A percentile compares a stretch with the other conserved stretches of the same genome.
These are phyloP conservation scores for Tetrapisispora fleetii DNA, from an alignment of 805 yeast species.

Conservation along the genomic window DNA sequence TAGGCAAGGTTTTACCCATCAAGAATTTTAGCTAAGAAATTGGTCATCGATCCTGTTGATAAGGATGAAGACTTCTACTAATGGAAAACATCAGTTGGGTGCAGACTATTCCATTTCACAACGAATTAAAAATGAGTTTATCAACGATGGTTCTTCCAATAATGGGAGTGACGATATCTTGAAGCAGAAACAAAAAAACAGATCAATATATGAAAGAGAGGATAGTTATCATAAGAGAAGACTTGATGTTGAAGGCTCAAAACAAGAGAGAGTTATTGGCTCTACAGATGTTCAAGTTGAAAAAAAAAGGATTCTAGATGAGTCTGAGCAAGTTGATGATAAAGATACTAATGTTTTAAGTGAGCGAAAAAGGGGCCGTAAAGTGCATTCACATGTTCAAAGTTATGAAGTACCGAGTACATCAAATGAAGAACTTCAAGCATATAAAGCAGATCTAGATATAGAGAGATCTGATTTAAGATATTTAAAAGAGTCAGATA, in stretches of 20 bases:
- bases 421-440: conserved; percentile 22
- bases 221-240: conserved; percentile 40
- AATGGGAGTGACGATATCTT: conserved; percentile 21
- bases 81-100: conserved; percentile 20
- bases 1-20: too few relatives aligned
- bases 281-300: not conserved
- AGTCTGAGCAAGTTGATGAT: conserved; percentile 21
- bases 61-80: not conserved
- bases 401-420: conserved; percentile 48
- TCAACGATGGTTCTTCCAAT: conserved; percentile 16
- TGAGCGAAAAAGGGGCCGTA: conserved; percentile 1
- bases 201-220: conserved; percentile 31
- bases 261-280: not conserved
- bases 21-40: not conserved
- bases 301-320: conserved; percentile 27
- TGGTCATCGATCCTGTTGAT: too few relatives aligned
- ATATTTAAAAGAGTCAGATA: conserved; percentile 62
- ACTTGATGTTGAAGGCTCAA: conserved; percentile 20
- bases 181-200: conserved; percentile 17
- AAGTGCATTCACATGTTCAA: conserved; percentile 19
- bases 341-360: conserved; percentile 21
- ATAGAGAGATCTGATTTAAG: conserved; percentile 53
- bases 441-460: conserved; percentile 33
- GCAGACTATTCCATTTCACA: conserved; percentile 35
- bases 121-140: conserved; percentile 22